Evolutionary conservation across 2,329 filamentous ascomycete species (phyloP).

Genomic region (Orbilia ellipsospora): DNA sequence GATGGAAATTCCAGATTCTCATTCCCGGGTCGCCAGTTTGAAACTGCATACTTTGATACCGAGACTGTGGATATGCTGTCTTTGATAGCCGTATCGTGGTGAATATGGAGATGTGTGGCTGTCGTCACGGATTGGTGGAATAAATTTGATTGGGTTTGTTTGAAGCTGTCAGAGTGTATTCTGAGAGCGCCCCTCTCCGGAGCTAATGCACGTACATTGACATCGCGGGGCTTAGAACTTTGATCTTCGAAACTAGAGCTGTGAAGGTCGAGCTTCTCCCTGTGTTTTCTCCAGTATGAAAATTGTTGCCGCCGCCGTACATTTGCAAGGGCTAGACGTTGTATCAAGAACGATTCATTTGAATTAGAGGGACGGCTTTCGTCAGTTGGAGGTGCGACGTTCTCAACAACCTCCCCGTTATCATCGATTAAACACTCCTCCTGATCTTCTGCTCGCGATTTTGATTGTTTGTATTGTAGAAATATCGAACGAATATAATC

Average conservation of each 20-base stretch:
- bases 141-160: neutral
- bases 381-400: neutral
- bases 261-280: slow-evolving; percentile 41
- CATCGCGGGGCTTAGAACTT: neutral
- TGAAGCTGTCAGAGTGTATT: neutral
- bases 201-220: neutral
- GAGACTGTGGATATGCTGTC: slow-evolving; percentile 29
- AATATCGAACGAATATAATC: slow-evolving; percentile 38
- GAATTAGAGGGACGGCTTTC: neutral
- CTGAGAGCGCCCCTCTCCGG: neutral
- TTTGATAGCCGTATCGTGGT: slow-evolving; percentile 5
- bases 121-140: slow-evolving; percentile 35
- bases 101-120: slow-evolving; percentile 34
- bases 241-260: neutral
- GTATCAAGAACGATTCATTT: slow-evolving; percentile 3
- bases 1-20: slow-evolving; percentile 35
- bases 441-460: neutral
- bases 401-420: neutral
- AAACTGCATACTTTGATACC: slow-evolving; percentile 40
- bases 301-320: slow-evolving; percentile 36
- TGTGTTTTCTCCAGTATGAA: slow-evolving; percentile 46
- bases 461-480: slow-evolving; percentile 26
- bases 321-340: slow-evolving; percentile 36
- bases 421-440: neutral
- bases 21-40: slow-evolving; percentile 39